Evolutionary conservation across 495 filamentous ascomycete species (phyloP), one percentile per base, ranked within the genome.

Genomic region (Acidiella bohemica): DNA sequence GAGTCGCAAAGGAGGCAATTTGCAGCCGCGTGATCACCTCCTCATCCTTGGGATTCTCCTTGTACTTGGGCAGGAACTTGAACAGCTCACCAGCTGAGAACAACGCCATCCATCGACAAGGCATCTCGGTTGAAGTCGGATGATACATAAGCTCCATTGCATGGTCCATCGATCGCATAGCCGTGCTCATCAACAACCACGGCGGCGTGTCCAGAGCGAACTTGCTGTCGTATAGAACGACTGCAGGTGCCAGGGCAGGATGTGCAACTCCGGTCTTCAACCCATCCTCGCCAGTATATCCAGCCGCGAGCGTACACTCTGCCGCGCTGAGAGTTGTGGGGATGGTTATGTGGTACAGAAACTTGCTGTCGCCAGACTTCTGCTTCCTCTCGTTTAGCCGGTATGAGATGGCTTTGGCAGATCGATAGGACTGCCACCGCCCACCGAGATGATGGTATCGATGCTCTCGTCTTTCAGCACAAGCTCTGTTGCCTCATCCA

Each of bases 371-470:
- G 7, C 25, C 25, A 7, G 25, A 7, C n/a, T 27, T n/a, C 23
- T 32, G 9, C 21, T 36, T 27, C 42, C 58, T 59, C 42, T 66
- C 59, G 43, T 67, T 54, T 20, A 50, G 19, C 1, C 61, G 58
- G 46, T 63, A 59, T 11, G 56, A 61, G 20, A 70, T 61, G 2
- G 60, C 63, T 51, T 71, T 69, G 10, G 63, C 58, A 4, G 45
- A 48, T 70, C 67, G 39, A 71, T 71, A 1, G 67, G 66, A 23
- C 50, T 58, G 29, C 67, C 67, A 19, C 67, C 67, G 19, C 67
- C 67, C 11, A 71, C 51, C 34, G 50, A 55, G 35, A 71, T 62
- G 26, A 71, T 54, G 1, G 66, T 70, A 45, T 71, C 67, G 35
- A 70, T 60, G 13, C 30, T 47, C 0, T 48, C 12, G 26, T 68